Percentiles rank a stretch among this genome's conserved stretches.
Evolutionary conservation across 805 yeast genomes (phyloP).

Genomic region (Torulaspora delbrueckii): DNA sequence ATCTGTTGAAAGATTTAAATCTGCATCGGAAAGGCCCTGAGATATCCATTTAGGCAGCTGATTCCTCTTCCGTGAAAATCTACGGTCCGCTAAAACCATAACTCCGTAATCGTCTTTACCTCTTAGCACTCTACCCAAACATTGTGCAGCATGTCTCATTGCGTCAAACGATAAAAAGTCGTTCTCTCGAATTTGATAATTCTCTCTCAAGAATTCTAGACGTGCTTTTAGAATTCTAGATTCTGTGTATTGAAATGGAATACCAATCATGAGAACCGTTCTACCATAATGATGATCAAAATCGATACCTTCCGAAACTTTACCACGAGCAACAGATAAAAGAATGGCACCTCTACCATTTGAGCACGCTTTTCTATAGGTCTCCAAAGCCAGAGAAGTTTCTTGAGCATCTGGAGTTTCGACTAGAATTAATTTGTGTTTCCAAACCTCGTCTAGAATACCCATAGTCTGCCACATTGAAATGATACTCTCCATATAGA

Average conservation of each 20-base stretch:
- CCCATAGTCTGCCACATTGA: constrained; percentile 99
- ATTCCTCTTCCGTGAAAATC: constrained; percentile 78
- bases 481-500: constrained; percentile 96
- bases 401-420: constrained; percentile 99
- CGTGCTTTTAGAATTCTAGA: constrained; percentile 94
- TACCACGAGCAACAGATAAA: constrained; percentile 97
- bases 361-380: constrained; percentile 92
- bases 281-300: constrained; percentile 98
- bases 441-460: constrained; percentile 96
- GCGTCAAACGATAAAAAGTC: constrained; percentile 97
- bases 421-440: constrained; percentile 86
- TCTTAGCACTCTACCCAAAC: constrained; percentile 92
- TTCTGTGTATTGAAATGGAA: constrained; percentile 98
- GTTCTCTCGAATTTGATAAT: constrained; percentile 86
- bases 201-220: constrained; percentile 86
- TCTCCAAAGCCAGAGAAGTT: constrained; percentile 90
- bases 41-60: constrained; percentile 97
- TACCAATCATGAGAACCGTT: constrained; percentile 97
- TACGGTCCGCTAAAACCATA: constrained; percentile 94
- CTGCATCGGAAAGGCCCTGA: constrained; percentile 88
- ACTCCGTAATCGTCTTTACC: constrained; percentile 99
- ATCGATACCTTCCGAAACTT: constrained; percentile 98
- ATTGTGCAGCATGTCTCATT: constrained; percentile 99
- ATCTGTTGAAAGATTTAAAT: constrained; percentile 87
- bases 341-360: constrained; percentile 97